phyloP scores from a whole-genome alignment of 106 monocot species.

The Acorus calamus region DNA sequence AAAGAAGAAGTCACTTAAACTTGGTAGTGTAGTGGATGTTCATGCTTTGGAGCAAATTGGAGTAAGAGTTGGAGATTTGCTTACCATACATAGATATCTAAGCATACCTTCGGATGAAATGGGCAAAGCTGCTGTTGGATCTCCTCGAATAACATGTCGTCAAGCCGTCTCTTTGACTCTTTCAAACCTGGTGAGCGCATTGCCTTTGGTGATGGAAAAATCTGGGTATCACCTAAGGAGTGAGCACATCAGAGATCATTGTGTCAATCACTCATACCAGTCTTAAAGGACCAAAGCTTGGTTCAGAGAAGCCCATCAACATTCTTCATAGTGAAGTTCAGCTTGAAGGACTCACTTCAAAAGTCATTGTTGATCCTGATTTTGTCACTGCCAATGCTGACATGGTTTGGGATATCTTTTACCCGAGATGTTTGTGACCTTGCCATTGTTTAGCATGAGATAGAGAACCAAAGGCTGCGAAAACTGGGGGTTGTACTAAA shows the following conservation, averaged over 20 bases:
- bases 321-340: constrained; percentile 29
- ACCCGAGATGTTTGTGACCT: constrained; percentile 20
- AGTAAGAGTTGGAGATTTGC: constrained; percentile 27
- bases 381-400: constrained; percentile 34
- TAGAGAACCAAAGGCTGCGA: constrained; percentile 19
- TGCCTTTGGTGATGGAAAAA: constrained; percentile 39
- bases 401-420: constrained; percentile 43
- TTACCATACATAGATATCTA: constrained; percentile 20
- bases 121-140: not conserved
- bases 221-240: constrained; percentile 24
- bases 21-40: constrained; percentile 21
- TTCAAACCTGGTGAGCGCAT: constrained; percentile 43
- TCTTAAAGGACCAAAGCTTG: constrained; percentile 33
- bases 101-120: not conserved
- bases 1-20: constrained; percentile 11
- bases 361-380: constrained; percentile 35
- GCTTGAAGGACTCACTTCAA: constrained; percentile 26
- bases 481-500: constrained; percentile 33
- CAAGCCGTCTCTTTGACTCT: constrained; percentile 26
- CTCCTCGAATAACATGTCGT: constrained; percentile 24
- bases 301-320: constrained; percentile 40
- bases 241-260: constrained; percentile 14
- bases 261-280: constrained; percentile 31
- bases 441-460: constrained; percentile 20
- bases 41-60: constrained; percentile 16